Evolutionary conservation across 78 protist species (phyloP).

Genomic region (Mastigamoeba balamuthi): DNA sequence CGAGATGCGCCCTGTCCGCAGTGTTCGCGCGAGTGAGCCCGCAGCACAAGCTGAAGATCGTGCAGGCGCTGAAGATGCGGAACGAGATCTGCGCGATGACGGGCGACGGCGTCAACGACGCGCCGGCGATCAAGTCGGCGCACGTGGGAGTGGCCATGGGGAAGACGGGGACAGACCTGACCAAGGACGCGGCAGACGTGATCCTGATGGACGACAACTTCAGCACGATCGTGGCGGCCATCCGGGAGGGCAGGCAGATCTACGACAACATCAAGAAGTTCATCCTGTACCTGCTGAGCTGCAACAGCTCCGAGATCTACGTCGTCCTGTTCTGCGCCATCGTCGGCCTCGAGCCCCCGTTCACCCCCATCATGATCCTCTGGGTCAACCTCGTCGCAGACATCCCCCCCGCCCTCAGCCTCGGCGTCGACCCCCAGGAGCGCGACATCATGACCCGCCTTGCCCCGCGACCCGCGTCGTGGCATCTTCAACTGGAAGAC

Average conservation of each 20-base stretch:
- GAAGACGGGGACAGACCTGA: slow-evolving; percentile 62
- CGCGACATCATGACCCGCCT: slow-evolving; percentile 29
- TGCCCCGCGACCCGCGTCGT: slow-evolving; percentile 11
- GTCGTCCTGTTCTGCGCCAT: not conserved
- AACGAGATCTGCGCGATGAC: slow-evolving; percentile 43
- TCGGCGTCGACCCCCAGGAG: slow-evolving; percentile 59
- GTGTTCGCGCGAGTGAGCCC: slow-evolving; percentile 12
- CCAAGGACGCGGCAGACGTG: slow-evolving; percentile 65
- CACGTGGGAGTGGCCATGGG: slow-evolving; percentile 47
- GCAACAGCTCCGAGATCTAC: not conserved
- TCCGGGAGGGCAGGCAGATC: slow-evolving; percentile 55
- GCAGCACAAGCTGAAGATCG: slow-evolving; percentile 20
- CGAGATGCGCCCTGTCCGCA: not conserved
- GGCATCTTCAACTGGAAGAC: too few species aligned
- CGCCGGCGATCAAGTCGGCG: slow-evolving; percentile 65
- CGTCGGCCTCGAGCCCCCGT: slow-evolving; percentile 14
- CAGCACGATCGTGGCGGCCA: slow-evolving; percentile 67
- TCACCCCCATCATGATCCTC: slow-evolving; percentile 67
- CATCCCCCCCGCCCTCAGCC: slow-evolving; percentile 68
- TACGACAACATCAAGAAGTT: slow-evolving; percentile 25
- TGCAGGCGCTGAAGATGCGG: not conserved
- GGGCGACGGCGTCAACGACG: slow-evolving; percentile 86
- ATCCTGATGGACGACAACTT: slow-evolving; percentile 82
- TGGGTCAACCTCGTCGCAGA: slow-evolving; percentile 25
- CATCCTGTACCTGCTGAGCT: not conserved